Base-by-base conservation (phyloP, 1,139 yeast species). In the Yarrowia galli region DNA sequence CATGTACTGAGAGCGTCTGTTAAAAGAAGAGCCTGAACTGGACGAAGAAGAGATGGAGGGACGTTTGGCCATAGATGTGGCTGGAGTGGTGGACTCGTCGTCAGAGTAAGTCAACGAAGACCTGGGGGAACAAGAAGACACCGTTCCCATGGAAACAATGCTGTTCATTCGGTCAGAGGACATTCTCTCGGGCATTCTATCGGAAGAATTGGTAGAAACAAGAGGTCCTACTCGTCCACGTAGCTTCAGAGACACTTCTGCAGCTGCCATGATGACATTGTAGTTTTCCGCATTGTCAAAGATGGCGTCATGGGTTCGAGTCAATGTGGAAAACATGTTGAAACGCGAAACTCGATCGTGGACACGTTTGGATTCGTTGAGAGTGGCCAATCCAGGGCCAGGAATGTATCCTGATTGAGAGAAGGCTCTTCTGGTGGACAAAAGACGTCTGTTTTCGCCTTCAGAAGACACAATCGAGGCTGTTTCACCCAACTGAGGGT, bases 291-390 rank as follows among this genome's bases (percentile, higher is more conserved):
- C 22, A 22, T 61, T 61, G 28, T 61, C 66, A 25, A 61, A 61
- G n/a, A 61, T 46, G 54, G 66, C 66, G n/a, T 61, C 66, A 35
- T 61, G 66, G 9, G 66, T 46, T 12, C 66, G 18, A 1, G 66
- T 61, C 7, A 36, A 38, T 0, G 66, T 61, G 4, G 45, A 35
- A 23, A 46, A 61, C 56, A 46, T 61, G 23, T n/a, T 36, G 66
- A 38, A 46, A 1, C 56, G 54, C 3, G 54, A 20, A 0, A 48
- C 56, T 35, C 66, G 66, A 16, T 46, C 66, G 5, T 32, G 45
- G 8, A 61, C 56, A 0, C 66, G 54, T 15, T 38, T 36, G 23
- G 66, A 61, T 9, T 61, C 66, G 46, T 38, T 48, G 15, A 61
- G 8, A 61, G 56, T 48, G 10, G 66, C 56, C 22, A 48, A 5